Evolutionary conservation across 768 basidiomycete genomes (phyloP).

Genomic region (Sarcodon aspratus): DNA sequence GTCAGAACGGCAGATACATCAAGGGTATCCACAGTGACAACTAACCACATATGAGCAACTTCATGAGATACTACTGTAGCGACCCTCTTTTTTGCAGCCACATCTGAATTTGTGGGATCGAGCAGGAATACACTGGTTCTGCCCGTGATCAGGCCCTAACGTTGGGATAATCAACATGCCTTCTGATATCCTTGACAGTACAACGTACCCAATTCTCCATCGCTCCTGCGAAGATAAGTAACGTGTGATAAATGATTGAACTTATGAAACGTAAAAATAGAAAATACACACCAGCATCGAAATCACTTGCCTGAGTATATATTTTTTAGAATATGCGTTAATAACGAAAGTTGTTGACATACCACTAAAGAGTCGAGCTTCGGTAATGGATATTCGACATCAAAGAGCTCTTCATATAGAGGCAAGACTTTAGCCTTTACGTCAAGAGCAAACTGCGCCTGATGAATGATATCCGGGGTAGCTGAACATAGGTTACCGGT

Average conservation of each 20-base stretch:
- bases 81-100: conserved; percentile 69
- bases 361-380: conserved; percentile 89
- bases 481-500: conserved; percentile 27
- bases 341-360: neutral
- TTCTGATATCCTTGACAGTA: neutral
- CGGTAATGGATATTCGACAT: conserved; percentile 85
- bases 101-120: conserved; percentile 64
- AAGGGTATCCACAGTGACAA: neutral
- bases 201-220: conserved; percentile 81
- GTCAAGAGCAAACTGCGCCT: conserved; percentile 80
- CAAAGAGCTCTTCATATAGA: conserved; percentile 87
- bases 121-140: conserved; percentile 72
- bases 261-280: neutral
- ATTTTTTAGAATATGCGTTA: neutral
- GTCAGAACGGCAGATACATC: neutral
- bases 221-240: conserved; percentile 31
- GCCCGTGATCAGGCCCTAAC: conserved; percentile 76
- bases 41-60: conserved; percentile 74
- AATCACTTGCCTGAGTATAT: conserved; percentile 55
- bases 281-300: conserved; percentile 57
- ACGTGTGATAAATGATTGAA: neutral
- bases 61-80: conserved; percentile 77
- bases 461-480: conserved; percentile 72
- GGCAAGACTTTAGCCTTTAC: conserved; percentile 76
- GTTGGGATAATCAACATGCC: neutral